Base-by-base conservation (phyloP, 768 basidiomycete species). In the Trametes punicea region DNA sequence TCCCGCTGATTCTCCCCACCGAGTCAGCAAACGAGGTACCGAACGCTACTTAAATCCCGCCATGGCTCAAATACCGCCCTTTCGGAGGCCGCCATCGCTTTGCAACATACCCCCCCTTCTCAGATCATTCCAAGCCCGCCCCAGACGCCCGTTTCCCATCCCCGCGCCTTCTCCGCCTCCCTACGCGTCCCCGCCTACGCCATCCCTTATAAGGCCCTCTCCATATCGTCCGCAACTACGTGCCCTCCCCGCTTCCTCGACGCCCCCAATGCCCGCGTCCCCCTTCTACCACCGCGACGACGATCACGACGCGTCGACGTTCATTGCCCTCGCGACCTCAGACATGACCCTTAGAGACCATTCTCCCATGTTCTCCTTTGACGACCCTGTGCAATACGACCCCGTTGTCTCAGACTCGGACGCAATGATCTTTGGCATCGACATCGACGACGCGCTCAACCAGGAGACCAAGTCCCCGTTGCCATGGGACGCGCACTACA, bases 351-450 rank as follows among this genome's bases (percentile, higher is more conserved):
- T 69, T 44, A 48, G 54, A 25, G 65, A 67, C 61, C 64, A 55
- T 45, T 63, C 64, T 6, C 68, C 68, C 67, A 60, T 68, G 39
- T 65, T 66, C 55, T 50, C 63, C 59, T 63, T 60, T 55, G 61
- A 62, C 52, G 67, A 70, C 39, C 31, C 59, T 23, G 55, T 65
- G 46, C 61, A 66, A 31, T 75, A 73, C 64, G 69, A 73, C 56
- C 53, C 63, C 51, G 62, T 70, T 47, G 29, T 67, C 41, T 60
- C 69, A n/a, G 79, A 82, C 63, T 61, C 67, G 21, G 80, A 82
- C 66, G 76, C 79, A 56, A 73, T 83, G 72, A 76, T 84, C 68
- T 84, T 85, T 64, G 81, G 79, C 61, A 71, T 82, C 67, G 82
- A 85, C 64, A 73, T 83, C 64, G 83, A 85, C 64, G 80, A 83